Evolutionary conservation across 2,329 filamentous ascomycete species (phyloP), one percentile per base, ranked within the genome.

Genomic region (Fusarium multiceps): DNA sequence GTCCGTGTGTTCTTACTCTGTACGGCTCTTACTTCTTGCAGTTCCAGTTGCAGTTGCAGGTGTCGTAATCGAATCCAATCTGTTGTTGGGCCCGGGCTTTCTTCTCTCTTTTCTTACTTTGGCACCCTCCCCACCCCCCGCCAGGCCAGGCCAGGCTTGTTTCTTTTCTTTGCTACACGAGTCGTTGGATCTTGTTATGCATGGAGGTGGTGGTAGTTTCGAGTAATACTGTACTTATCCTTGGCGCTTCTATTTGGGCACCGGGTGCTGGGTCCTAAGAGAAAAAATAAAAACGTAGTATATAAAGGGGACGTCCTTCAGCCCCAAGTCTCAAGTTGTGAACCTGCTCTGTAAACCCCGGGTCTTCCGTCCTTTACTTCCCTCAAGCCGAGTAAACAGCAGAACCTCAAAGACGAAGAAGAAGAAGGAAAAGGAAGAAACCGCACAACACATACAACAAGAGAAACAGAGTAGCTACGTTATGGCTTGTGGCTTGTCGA

Each of bases 401-500:
- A 61, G 47, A 53, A 60, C 37, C 34, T 37, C 34, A 37, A 37
- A 53, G 49, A 28, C 49, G 49, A 25, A 70, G 41, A 54, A 70
- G 41, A 54, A 37, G 47, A 69, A 50, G 57, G 55, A 60, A 20
- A 21, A 42, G 57, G 58, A 60, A 25, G 28, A 42, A 59, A 66
- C 42, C 34, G 55, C 40, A 45, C 34, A 58, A 58, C 42, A 49
- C 48, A n/a, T 41, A n/a, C 41, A 37, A 66, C 46, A 37, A 55
- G 54, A 45, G 34, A 59, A 42, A 53, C 55, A 60, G 37, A 66
- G 55, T 50, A 66, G 54, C 59, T 72, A 55, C 72, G 72, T 75
- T 62, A 74, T 75, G 73, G 69, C 72, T 74, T 71, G 68, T 51
- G 71, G 68, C 46, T 74, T 72, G 66, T 74, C 72, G 50, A 68